Percentiles rank a stretch among this genome's conserved stretches.
Evolutionary conservation across 2,329 filamentous ascomycete genomes (phyloP).

Genomic region (Microsporum canis): DNA sequence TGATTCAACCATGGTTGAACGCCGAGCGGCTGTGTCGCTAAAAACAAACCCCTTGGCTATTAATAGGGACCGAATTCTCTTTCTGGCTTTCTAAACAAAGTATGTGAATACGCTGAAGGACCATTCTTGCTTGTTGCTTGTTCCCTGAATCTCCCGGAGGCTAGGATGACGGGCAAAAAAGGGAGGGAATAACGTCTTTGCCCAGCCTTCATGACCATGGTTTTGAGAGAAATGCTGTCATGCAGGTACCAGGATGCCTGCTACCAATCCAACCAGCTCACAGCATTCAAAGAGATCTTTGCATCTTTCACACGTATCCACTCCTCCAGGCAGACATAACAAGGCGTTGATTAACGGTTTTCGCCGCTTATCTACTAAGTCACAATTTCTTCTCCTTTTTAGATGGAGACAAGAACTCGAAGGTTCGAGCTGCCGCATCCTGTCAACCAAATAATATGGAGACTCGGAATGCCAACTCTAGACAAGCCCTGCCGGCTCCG

Average conservation of each 20-base stretch:
- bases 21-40: conserved; percentile 3
- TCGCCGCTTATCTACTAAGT: neutral
- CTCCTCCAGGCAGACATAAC: neutral
- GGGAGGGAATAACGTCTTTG: neutral
- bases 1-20: neutral
- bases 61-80: neutral
- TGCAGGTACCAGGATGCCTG: conserved; percentile 4
- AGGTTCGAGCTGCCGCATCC: neutral
- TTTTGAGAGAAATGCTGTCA: neutral
- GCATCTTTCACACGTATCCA: neutral
- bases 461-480: neutral
- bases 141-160: neutral
- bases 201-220: neutral
- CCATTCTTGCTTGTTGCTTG: neutral
- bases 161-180: neutral
- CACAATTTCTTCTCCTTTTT: neutral
- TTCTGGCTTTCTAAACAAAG: neutral
- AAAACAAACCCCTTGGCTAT: neutral
- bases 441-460: neutral
- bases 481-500: neutral
- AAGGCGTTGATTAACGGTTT: neutral
- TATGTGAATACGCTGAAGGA: neutral
- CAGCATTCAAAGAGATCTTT: neutral
- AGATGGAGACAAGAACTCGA: neutral
- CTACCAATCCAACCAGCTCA: neutral